Evolutionary conservation across 192 early-diverging fungal species (phyloP).

Genomic region (Ambispora gerdemannii): DNA sequence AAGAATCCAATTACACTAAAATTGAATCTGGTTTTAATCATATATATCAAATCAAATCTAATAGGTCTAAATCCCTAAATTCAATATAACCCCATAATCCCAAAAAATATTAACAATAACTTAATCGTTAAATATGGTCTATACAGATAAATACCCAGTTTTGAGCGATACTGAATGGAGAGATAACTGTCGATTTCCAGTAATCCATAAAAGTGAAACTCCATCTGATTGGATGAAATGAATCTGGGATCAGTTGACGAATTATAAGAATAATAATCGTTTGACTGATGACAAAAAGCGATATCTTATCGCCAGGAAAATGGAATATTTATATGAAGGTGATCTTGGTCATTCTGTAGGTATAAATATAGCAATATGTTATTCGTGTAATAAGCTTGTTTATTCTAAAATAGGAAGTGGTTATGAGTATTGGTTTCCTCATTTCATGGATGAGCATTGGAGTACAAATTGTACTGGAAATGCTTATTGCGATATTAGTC

Average conservation of each 20-base stretch:
- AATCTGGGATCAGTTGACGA: conserved; percentile 11
- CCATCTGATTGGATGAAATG: conserved; percentile 22
- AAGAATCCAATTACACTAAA: neutral
- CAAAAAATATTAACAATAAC: conserved; percentile 4
- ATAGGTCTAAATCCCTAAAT: conserved; percentile 20
- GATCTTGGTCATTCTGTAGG: neutral
- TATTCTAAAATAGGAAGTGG: neutral
- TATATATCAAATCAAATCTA: neutral
- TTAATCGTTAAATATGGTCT: conserved; percentile 21
- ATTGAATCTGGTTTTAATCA: neutral
- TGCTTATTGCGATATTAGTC: conserved; percentile 4
- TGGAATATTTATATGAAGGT: conserved; percentile 16
- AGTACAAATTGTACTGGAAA: conserved; percentile 8
- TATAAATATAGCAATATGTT: conserved; percentile 21
- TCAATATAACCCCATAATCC: conserved; percentile 10
- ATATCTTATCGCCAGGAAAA: conserved; percentile 12
- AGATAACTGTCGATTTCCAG: no score
- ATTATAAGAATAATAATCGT: conserved; percentile 16
- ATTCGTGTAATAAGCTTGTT: neutral
- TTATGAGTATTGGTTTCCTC: neutral
- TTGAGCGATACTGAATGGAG: no score
- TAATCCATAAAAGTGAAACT: conserved; percentile 21
- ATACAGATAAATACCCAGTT: conserved; percentile 15
- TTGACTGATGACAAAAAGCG: neutral
- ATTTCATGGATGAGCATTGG: neutral